Conservation (phyloP, 2,329 filamentous ascomycete species). For the Plectosphaerella sp. region DNA sequence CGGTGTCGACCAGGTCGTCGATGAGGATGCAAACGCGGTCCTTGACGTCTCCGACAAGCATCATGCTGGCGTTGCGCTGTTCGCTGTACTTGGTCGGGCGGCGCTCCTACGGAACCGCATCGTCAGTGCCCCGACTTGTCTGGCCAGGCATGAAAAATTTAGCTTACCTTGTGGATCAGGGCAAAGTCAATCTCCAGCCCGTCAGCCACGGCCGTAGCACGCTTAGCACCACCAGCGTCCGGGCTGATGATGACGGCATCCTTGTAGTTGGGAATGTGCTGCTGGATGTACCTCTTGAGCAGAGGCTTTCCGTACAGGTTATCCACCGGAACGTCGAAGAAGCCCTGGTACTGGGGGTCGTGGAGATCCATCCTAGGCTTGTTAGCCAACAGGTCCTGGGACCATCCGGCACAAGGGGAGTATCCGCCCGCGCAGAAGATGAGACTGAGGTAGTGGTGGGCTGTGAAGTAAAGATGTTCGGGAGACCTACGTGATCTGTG, state of each 20-base stretch:
- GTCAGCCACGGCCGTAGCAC: slow-evolving; percentile 92
- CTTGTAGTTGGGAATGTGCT: slow-evolving; percentile 78
- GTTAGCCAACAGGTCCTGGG: slow-evolving; percentile 15
- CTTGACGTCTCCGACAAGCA: slow-evolving; percentile 84
- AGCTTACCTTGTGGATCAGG: slow-evolving; percentile 87
- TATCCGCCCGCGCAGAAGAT: neutral
- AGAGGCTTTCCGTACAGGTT: slow-evolving; percentile 87
- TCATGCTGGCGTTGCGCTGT: slow-evolving; percentile 90
- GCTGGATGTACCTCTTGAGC: slow-evolving; percentile 67
- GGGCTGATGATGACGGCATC: slow-evolving; percentile 91
- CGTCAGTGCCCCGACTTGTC: neutral
- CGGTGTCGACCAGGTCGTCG: slow-evolving; percentile 92
- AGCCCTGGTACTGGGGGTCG: slow-evolving; percentile 95
- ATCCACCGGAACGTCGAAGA: slow-evolving; percentile 98
- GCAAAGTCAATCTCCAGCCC: slow-evolving; percentile 92
- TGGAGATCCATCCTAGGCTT: slow-evolving; percentile 72
- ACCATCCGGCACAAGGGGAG: slow-evolving; percentile 2
- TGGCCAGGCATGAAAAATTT: neutral
- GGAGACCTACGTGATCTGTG: slow-evolving; percentile 15
- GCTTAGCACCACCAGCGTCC: slow-evolving; percentile 93
- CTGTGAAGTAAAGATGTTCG: neutral
- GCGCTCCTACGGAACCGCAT: slow-evolving; percentile 59
- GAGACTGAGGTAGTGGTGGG: neutral
- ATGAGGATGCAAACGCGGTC: slow-evolving; percentile 83
- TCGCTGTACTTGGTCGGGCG: slow-evolving; percentile 84